These are phyloP conservation scores for Paratinospora sagittata DNA, from an alignment of 164 flowering plant species.

Conservation along the genomic window DNA sequence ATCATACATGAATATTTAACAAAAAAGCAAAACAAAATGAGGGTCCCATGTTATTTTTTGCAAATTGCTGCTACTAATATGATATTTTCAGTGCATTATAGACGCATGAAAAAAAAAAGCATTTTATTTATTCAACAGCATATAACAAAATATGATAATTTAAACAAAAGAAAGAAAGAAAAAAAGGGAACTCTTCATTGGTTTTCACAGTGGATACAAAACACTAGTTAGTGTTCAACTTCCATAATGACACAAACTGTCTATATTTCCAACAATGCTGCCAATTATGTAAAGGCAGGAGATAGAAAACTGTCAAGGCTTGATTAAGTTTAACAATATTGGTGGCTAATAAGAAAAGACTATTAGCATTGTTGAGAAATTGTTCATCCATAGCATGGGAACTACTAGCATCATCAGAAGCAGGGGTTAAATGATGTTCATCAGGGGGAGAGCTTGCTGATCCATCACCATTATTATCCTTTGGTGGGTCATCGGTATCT, in stretches of 20 bases:
- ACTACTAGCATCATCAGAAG: constrained; percentile 36
- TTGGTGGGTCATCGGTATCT: constrained; percentile 31
- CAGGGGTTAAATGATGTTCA: constrained; percentile 31
- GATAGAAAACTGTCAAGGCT: constrained; percentile 12
- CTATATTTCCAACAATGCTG: constrained; percentile 19
- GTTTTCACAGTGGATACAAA: constrained; percentile 10
- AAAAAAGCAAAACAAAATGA: no score
- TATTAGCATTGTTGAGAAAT: constrained; percentile 22
- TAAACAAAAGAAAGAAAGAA: not conserved
- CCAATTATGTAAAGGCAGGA: constrained; percentile 20
- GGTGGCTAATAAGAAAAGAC: constrained; percentile 1
- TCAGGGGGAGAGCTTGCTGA: constrained; percentile 27
- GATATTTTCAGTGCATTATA: no score
- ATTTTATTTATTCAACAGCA: no score
- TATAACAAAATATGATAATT: no score
- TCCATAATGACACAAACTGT: constrained; percentile 17
- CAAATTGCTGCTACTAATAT: no score
- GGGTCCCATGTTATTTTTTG: no score
- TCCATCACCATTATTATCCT: constrained; percentile 32
- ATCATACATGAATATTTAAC: no score
- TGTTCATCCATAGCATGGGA: constrained; percentile 30
- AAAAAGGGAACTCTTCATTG: not conserved
- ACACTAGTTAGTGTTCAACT: constrained; percentile 9
- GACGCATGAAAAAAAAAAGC: no score
- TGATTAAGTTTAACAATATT: constrained; percentile 10